phyloP scores from a whole-genome alignment of 148 eudicot genomes.

The Rhododendron williamsianum region DNA sequence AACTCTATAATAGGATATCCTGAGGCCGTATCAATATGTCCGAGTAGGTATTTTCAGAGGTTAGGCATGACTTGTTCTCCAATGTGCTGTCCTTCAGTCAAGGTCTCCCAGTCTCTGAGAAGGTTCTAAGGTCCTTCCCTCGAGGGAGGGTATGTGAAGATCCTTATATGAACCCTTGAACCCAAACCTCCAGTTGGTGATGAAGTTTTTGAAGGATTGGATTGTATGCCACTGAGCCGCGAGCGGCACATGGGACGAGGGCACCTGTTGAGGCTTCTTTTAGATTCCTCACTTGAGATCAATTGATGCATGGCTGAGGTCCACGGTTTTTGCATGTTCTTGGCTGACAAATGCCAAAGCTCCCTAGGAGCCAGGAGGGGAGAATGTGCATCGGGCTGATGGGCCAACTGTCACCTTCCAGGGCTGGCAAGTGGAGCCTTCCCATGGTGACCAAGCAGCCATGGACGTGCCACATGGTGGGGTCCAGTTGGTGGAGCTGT shows the following conservation, averaged over 20 bases:
- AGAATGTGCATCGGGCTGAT: neutral
- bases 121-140: neutral
- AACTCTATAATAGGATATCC: neutral
- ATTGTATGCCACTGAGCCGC: neutral
- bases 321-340: neutral
- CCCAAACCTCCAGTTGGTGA: neutral
- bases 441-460: neutral
- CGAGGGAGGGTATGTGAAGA: neutral
- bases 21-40: neutral
- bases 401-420: neutral
- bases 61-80: neutral
- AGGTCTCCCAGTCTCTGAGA: too few relatives aligned
- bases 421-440: neutral
- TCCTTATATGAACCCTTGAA: neutral
- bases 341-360: slow-evolving; percentile 13
- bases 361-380: neutral
- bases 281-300: neutral
- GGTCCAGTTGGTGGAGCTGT: neutral
- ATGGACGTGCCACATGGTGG: neutral
- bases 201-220: slow-evolving; percentile 3
- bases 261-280: neutral
- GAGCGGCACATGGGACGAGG: neutral
- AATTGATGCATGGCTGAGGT: neutral
- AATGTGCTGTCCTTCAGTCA: neutral
- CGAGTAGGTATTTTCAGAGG: neutral